These are phyloP conservation scores for Teratosphaeria gauchensis DNA, from an alignment of 2,329 filamentous ascomycete genomes.

Conservation along the genomic window DNA sequence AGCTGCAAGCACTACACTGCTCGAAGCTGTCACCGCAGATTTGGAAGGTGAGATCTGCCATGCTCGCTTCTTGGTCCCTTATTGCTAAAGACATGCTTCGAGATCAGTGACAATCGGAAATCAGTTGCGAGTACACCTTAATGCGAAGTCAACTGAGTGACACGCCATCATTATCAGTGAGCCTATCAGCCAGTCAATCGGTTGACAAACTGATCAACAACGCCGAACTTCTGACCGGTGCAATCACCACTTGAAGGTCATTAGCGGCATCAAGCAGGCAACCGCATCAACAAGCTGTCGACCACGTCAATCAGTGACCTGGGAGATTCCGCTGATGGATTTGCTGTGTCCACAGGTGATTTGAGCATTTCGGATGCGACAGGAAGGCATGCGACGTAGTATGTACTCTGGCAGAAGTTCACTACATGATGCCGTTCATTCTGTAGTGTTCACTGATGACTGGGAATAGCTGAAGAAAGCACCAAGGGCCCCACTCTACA, in stretches of 20 bases:
- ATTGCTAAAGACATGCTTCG: not conserved
- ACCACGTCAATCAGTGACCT: no score
- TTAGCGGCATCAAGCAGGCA: no score
- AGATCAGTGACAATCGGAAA: not conserved
- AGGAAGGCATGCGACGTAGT: no score
- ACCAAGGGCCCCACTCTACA: not conserved
- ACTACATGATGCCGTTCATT: not conserved
- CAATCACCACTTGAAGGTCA: no score
- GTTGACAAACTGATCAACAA: not conserved
- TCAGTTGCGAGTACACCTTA: not conserved
- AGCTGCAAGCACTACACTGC: not conserved
- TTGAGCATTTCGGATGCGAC: no score
- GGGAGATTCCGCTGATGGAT: no score
- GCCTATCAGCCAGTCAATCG: not conserved
- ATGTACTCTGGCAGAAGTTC: not conserved
- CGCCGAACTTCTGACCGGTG: no score
- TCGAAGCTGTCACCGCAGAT: not conserved
- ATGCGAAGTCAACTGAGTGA: not conserved
- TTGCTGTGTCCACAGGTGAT: no score
- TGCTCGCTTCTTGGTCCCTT: not conserved
- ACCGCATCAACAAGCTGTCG: no score
- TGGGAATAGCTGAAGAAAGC: not conserved
- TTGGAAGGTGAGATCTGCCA: not conserved
- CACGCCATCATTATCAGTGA: not conserved
- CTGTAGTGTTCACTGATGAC: not conserved